phyloP scores from a whole-genome alignment of 208 protist genomes.

The Wallacemonas sp. region DNA sequence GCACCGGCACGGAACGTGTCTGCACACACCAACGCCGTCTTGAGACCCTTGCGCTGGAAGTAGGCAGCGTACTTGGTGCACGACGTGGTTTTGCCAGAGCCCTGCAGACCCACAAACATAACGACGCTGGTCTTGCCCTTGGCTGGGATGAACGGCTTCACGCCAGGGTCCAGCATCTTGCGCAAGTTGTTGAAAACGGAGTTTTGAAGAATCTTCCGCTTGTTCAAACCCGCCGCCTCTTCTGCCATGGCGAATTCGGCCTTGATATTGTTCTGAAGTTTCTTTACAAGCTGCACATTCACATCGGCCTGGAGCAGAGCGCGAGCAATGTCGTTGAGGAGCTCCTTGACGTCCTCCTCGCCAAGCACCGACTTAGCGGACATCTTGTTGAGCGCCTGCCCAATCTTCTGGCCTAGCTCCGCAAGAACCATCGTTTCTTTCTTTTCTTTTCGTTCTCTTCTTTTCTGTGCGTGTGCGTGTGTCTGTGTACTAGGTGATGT shows the following conservation, averaged over 20 bases:
- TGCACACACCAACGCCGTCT: constrained; percentile 96
- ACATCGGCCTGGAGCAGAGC: constrained; percentile 97
- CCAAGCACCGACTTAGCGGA: constrained; percentile 91
- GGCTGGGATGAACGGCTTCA: constrained; percentile 93
- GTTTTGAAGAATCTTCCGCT: constrained; percentile 95
- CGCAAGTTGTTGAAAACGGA: constrained; percentile 96
- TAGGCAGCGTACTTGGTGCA: constrained; percentile 97
- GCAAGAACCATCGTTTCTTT: constrained; percentile 86
- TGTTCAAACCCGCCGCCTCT: constrained; percentile 95
- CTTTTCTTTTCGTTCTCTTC: neutral
- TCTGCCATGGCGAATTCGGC: constrained; percentile 91
- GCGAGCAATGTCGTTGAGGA: constrained; percentile 95
- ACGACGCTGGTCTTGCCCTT: constrained; percentile 98
- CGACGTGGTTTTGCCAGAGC: constrained; percentile 97
- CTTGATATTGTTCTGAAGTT: constrained; percentile 94
- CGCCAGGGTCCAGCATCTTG: constrained; percentile 96
- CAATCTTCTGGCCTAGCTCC: constrained; percentile 93
- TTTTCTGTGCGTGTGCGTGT: neutral
- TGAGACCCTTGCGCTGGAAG: constrained; percentile 96
- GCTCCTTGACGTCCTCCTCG: constrained; percentile 93
- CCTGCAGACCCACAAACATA: constrained; percentile 99
- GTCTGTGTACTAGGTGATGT: too few species aligned
- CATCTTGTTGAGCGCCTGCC: constrained; percentile 92
- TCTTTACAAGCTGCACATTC: constrained; percentile 93
- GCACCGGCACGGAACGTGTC: constrained; percentile 98